These are phyloP conservation scores for Zygosaccharomyces pseudobailii DNA, from an alignment of 1,139 yeast species.

Conservation along the genomic window DNA sequence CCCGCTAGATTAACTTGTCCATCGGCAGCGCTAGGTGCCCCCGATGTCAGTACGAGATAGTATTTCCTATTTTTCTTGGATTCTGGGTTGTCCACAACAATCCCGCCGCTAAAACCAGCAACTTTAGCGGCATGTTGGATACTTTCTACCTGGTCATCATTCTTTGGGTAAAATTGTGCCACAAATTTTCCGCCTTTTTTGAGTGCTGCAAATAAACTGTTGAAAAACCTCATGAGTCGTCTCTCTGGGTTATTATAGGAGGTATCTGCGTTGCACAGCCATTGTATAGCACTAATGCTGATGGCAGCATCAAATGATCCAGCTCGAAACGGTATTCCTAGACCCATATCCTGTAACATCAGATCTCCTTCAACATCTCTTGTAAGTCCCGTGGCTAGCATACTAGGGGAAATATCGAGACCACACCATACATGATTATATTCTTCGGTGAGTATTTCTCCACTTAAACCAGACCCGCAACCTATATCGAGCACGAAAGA, in stretches of 20 bases:
- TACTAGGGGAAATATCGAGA: conserved; percentile 92
- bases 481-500: conserved; percentile 86
- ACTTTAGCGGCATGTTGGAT: conserved; percentile 83
- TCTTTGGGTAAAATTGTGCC: conserved; percentile 93
- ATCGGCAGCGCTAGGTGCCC: conserved; percentile 44
- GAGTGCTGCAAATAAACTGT: conserved; percentile 78
- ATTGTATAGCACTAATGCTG: conserved; percentile 90
- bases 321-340: conserved; percentile 91
- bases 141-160: conserved; percentile 75
- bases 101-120: conserved; percentile 95
- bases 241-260: conserved; percentile 79
- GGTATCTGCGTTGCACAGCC: conserved; percentile 96
- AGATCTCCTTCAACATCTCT: conserved; percentile 92
- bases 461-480: conserved; percentile 95
- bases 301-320: conserved; percentile 98
- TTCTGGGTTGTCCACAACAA: conserved; percentile 90
- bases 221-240: conserved; percentile 77
- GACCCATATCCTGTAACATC: conserved; percentile 87
- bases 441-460: conserved; percentile 89
- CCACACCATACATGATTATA: conserved; percentile 89
- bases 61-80: conserved; percentile 86
- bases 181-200: conserved; percentile 95
- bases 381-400: conserved; percentile 92
- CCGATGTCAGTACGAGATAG: conserved; percentile 86
- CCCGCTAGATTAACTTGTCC: conserved; percentile 57